These are phyloP conservation scores for Naganishia vishniacii DNA, from an alignment of 768 basidiomycete genomes.

Conservation along the genomic window DNA sequence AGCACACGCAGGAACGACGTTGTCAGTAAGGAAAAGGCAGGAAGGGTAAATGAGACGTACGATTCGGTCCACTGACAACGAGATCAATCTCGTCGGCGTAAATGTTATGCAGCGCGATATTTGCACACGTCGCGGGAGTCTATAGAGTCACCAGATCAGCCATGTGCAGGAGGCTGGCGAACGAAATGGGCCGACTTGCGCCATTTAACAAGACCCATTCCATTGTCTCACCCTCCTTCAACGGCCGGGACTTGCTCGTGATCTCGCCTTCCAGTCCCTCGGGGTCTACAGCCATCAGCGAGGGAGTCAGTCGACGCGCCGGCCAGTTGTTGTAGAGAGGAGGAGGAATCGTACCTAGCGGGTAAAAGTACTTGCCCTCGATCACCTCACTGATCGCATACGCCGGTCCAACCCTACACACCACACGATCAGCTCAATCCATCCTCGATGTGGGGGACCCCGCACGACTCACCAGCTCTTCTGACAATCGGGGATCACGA, in stretches of 20 bases:
- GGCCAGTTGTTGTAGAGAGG: no score
- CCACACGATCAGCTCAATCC: slow-evolving; percentile 17
- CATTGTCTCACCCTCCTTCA: slow-evolving; percentile 69
- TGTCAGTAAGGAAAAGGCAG: no score
- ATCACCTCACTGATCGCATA: slow-evolving; percentile 47
- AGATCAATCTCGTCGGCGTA: slow-evolving; percentile 81
- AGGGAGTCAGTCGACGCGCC: no score
- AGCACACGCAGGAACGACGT: no score
- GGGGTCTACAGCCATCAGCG: slow-evolving; percentile 30
- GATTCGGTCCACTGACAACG: slow-evolving; percentile 53
- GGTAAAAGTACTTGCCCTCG: slow-evolving; percentile 48
- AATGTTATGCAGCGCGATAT: slow-evolving; percentile 82
- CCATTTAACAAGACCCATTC: slow-evolving; percentile 91
- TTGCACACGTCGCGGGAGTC: slow-evolving; percentile 75
- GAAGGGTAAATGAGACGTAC: no score
- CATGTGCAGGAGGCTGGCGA: not conserved
- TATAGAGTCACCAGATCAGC: slow-evolving; percentile 19
- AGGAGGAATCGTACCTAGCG: slow-evolving; percentile 31
- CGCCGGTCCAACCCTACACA: slow-evolving; percentile 44
- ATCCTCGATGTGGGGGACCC: slow-evolving; percentile 9
- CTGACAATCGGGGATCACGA: slow-evolving; percentile 50
- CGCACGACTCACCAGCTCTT: slow-evolving; percentile 44
- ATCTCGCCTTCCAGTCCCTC: slow-evolving; percentile 58
- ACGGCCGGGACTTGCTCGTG: slow-evolving; percentile 58
- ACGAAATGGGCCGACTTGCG: slow-evolving; percentile 39